Conservation (phyloP, 257 asterid genomes). For the Nicotiana noctiflora region DNA sequence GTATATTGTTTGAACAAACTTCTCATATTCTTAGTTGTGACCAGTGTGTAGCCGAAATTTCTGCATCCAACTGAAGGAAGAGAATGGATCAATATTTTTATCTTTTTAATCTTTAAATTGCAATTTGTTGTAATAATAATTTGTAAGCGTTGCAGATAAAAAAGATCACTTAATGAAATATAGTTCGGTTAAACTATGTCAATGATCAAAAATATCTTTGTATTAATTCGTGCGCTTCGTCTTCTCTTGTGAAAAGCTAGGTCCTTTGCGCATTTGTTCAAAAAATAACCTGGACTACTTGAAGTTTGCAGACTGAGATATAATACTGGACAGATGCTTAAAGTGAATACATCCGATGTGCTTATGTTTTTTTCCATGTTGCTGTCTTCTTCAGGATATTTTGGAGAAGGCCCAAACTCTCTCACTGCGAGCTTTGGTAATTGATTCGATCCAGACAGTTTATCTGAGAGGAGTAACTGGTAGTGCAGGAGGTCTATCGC, state of each 20-base stretch:
- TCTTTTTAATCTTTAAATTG: not conserved
- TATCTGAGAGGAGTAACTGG: slow-evolving; percentile 72
- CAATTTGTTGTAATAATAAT: not conserved
- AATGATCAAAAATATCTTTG: not conserved
- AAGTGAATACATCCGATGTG: not conserved
- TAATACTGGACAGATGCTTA: not conserved
- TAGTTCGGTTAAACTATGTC: not conserved
- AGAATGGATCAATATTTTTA: not conserved
- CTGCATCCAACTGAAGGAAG: not conserved
- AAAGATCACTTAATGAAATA: not conserved
- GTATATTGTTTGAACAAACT: not conserved
- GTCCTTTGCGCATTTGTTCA: not conserved
- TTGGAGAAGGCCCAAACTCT: slow-evolving; percentile 59
- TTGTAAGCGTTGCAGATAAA: not conserved
- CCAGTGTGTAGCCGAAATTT: not conserved
- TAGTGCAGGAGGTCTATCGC: slow-evolving; percentile 68
- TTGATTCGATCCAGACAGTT: slow-evolving; percentile 96
- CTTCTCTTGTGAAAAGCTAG: not conserved
- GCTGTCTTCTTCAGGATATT: slow-evolving; percentile 58
- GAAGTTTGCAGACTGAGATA: slow-evolving; percentile 6
- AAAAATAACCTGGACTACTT: not conserved
- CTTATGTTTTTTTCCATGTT: not conserved
- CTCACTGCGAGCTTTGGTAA: slow-evolving; percentile 56
- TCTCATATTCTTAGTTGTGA: not conserved
- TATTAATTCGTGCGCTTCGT: not conserved